Evolutionary conservation across 805 yeast genomes (phyloP).

Genomic region (Monosporozyma unispora): DNA sequence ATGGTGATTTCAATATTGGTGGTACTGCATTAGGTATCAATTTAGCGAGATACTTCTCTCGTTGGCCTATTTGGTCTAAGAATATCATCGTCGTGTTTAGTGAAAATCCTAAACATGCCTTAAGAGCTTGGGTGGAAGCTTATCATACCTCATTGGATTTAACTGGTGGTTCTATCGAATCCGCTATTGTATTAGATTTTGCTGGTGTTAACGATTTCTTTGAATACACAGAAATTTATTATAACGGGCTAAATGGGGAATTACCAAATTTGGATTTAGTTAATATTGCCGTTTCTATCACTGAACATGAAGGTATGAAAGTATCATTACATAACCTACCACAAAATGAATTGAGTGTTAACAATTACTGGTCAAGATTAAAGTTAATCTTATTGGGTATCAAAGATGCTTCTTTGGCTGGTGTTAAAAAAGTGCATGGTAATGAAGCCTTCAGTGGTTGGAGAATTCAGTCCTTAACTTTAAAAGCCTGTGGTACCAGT

Average conservation of each 20-base stretch:
- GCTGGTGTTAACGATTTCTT: conserved; percentile 58
- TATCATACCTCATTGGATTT: conserved; percentile 77
- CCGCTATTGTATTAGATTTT: conserved; percentile 78
- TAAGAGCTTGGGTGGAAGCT: conserved; percentile 87
- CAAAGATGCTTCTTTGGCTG: conserved; percentile 59
- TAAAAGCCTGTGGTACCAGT: conserved; percentile 53
- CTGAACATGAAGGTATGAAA: conserved; percentile 67
- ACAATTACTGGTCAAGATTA: conserved; percentile 48
- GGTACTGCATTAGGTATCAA: conserved; percentile 69
- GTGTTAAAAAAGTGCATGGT: conserved; percentile 54
- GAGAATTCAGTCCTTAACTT: conserved; percentile 85
- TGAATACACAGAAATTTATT: conserved; percentile 63
- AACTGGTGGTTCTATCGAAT: conserved; percentile 90
- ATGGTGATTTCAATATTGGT: conserved; percentile 60
- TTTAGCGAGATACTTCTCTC: conserved; percentile 66
- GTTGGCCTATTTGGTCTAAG: conserved; percentile 93
- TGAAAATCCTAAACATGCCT: conserved; percentile 53
- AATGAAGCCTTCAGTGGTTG: conserved; percentile 92
- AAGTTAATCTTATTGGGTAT: conserved; percentile 56
- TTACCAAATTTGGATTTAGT: conserved; percentile 87
- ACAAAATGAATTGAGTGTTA: conserved; percentile 36
- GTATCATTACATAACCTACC: conserved; percentile 57
- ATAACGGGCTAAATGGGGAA: conserved; percentile 91
- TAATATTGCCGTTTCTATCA: conserved; percentile 67
- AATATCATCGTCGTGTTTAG: conserved; percentile 83